Conservation (phyloP, 805 yeast genomes). For the Candida succiphila region DNA sequence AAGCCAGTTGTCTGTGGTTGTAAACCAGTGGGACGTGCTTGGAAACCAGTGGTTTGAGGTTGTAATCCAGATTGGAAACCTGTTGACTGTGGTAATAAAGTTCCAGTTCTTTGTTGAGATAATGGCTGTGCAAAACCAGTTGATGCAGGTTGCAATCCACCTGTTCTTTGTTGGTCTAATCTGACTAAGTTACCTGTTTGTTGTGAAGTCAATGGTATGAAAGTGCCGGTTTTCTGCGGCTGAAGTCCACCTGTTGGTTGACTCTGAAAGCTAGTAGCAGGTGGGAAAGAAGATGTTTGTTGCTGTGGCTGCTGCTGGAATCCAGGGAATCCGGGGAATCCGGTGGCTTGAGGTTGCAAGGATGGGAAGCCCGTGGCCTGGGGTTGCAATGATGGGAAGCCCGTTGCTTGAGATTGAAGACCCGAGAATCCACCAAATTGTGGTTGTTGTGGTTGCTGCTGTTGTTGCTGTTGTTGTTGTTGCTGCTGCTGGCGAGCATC, state of each 20-base stretch:
- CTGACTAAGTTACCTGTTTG: conserved; percentile 21
- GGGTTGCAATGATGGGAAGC: conserved; percentile 28
- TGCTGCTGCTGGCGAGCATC: conserved; percentile 15
- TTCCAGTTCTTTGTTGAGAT: conserved; percentile 61
- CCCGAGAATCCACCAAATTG: conserved; percentile 10
- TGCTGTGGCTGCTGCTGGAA: conserved; percentile 48
- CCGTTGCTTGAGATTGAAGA: conserved; percentile 25
- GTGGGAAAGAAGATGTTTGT: conserved; percentile 38
- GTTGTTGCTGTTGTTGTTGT: conserved; percentile 19
- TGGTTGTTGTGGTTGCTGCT: conserved; percentile 24
- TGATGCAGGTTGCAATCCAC: conserved; percentile 8
- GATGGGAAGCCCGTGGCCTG: conserved; percentile 39
- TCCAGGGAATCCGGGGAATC: conserved; percentile 24
- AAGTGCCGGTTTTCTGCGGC: conserved; percentile 64
- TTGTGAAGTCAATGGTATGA: conserved; percentile 32
- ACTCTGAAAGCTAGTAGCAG: conserved; percentile 47
- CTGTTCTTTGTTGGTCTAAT: conserved; percentile 13
- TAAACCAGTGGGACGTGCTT: conserved; percentile 52
- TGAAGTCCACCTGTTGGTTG: conserved; percentile 45
- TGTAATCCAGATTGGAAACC: conserved; percentile 27
- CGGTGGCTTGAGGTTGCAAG: conserved; percentile 42
- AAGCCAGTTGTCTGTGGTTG: conserved; percentile 46
- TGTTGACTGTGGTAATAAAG: conserved; percentile 9
- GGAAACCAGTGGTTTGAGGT: conserved; percentile 31
- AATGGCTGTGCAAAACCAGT: conserved; percentile 24